Evolutionary conservation across 805 yeast species (phyloP).

Genomic region (Sugiyamaella chiloensis): DNA sequence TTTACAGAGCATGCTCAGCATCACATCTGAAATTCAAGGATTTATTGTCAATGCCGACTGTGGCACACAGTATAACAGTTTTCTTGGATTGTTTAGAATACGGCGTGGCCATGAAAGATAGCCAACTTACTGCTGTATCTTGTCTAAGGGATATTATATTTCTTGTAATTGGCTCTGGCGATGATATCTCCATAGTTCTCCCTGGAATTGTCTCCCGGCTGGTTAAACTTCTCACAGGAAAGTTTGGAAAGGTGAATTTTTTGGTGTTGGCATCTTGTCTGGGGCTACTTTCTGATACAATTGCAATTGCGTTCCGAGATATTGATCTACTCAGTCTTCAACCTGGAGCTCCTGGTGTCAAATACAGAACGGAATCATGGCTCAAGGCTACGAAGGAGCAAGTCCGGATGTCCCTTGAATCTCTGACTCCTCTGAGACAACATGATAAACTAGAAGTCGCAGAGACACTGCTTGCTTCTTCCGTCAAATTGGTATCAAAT

Average conservation of each 20-base stretch:
- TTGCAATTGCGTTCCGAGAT: slow-evolving; percentile 22
- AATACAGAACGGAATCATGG: slow-evolving; percentile 50
- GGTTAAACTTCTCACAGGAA: slow-evolving; percentile 26
- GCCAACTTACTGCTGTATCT: slow-evolving; percentile 23
- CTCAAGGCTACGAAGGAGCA: slow-evolving; percentile 52
- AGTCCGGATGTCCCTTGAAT: slow-evolving; percentile 44
- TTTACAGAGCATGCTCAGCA: slow-evolving; percentile 20
- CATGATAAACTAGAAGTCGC: slow-evolving; percentile 38
- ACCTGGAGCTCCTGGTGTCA: slow-evolving; percentile 22
- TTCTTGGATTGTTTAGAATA: slow-evolving; percentile 23
- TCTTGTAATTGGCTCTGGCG: slow-evolving; percentile 19
- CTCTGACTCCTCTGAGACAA: slow-evolving; percentile 30
- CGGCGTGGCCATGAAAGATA: slow-evolving; percentile 17
- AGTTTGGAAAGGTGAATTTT: slow-evolving; percentile 24
- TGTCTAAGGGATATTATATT: slow-evolving; percentile 18
- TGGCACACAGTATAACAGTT: slow-evolving; percentile 25
- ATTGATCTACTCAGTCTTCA: slow-evolving; percentile 10
- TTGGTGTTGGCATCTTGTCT: slow-evolving; percentile 21
- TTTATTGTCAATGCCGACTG: slow-evolving; percentile 18
- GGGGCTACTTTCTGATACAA: slow-evolving; percentile 18
- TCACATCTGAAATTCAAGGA: slow-evolving; percentile 12
- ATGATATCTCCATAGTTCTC: slow-evolving; percentile 28
- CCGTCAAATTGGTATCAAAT: slow-evolving; percentile 31
- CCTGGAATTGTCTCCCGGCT: slow-evolving; percentile 35
- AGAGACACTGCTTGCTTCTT: slow-evolving; percentile 33